Percentiles rank a stretch among this genome's conserved stretches.
Evolutionary conservation across 176 grass and related monocot genomes (phyloP).

Genomic region (Poa annua): DNA sequence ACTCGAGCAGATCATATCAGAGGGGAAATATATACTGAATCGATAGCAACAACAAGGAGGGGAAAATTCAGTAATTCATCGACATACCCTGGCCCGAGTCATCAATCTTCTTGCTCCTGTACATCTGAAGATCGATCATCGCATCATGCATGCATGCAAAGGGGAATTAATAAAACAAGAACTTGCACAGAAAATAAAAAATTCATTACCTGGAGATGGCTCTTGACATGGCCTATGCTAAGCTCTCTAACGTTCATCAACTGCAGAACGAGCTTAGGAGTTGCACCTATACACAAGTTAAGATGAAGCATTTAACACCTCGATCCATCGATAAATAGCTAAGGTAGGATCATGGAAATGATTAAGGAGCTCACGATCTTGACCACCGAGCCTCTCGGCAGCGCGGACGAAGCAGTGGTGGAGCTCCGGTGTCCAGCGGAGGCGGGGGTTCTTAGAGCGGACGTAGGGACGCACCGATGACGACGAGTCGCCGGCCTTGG

Average conservation of each 20-base stretch:
- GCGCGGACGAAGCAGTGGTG: slow-evolving; percentile 68
- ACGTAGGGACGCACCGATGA: slow-evolving; percentile 60
- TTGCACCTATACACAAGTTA: slow-evolving; percentile 49
- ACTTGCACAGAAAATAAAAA: not conserved
- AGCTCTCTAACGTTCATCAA: slow-evolving; percentile 79
- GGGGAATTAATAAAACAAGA: not conserved
- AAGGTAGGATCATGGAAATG: not conserved
- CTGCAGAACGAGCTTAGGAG: slow-evolving; percentile 74
- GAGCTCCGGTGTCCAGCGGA: slow-evolving; percentile 80
- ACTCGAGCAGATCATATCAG: not conserved
- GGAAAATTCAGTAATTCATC: not conserved
- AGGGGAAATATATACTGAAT: not conserved
- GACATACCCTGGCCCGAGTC: slow-evolving; percentile 56
- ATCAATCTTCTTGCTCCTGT: slow-evolving; percentile 75
- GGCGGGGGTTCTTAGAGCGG: slow-evolving; percentile 74
- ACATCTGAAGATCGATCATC: slow-evolving; percentile 58
- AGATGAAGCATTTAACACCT: not conserved
- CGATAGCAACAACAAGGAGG: not conserved
- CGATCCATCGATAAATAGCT: not conserved
- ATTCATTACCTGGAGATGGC: slow-evolving; percentile 66
- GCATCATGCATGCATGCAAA: not conserved
- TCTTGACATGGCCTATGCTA: slow-evolving; percentile 84
- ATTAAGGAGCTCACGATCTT: slow-evolving; percentile 50
- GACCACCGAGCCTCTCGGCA: slow-evolving; percentile 67
- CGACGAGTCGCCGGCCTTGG: not conserved